Conservation (phyloP, 2,329 filamentous ascomycete genomes). For the Leptographium flavum region DNA sequence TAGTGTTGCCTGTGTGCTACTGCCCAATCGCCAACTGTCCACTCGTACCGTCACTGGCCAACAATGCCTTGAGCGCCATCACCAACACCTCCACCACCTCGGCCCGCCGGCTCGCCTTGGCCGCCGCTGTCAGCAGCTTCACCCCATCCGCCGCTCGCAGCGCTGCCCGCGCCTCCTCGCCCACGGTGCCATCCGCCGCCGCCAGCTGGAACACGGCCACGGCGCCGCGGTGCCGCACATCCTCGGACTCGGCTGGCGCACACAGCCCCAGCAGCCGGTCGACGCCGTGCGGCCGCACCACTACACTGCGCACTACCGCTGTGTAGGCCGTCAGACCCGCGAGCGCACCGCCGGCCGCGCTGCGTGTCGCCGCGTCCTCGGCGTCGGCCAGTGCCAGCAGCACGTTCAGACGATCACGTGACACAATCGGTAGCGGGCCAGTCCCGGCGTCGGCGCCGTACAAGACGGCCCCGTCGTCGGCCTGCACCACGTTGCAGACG, state of each 20-base stretch:
- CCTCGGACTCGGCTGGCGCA: constrained; percentile 59
- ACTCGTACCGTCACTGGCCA: constrained; percentile 22
- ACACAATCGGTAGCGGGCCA: too few relatives aligned
- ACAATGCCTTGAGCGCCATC: constrained; percentile 55
- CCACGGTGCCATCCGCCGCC: constrained; percentile 49
- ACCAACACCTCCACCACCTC: constrained; percentile 60
- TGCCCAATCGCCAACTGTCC: neutral
- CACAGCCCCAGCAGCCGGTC: constrained; percentile 71
- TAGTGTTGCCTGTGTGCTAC: too few relatives aligned
- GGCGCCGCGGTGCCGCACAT: constrained; percentile 56
- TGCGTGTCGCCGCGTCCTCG: constrained; percentile 64
- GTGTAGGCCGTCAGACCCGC: constrained; percentile 74
- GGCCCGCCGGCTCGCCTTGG: constrained; percentile 53
- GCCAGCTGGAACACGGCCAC: constrained; percentile 65
- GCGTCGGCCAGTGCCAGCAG: constrained; percentile 78
- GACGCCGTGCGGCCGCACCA: constrained; percentile 58
- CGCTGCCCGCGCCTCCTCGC: constrained; percentile 42
- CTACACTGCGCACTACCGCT: constrained; percentile 53
- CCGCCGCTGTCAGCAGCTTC: constrained; percentile 52
- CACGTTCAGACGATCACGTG: constrained; percentile 64
- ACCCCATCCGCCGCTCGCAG: constrained; percentile 49
- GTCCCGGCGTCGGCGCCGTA: constrained; percentile 47
- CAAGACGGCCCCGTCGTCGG: constrained; percentile 48
- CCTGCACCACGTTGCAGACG: constrained; percentile 76
- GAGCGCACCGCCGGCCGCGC: constrained; percentile 76